Evolutionary conservation across 768 basidiomycete species (phyloP).

Genomic region (Lactarius akahatsu): DNA sequence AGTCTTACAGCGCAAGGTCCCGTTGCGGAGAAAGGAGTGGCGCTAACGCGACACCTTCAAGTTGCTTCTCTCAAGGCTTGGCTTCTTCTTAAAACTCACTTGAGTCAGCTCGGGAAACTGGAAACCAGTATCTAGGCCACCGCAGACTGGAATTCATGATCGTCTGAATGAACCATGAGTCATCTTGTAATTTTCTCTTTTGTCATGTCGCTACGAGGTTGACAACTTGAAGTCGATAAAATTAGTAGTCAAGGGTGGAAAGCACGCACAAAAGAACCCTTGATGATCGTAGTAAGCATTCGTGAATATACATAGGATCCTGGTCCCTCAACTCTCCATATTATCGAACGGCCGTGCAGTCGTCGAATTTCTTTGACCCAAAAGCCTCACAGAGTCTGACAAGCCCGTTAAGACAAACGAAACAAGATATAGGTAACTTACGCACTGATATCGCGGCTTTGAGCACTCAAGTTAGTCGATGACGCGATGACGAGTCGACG

Average conservation of each 20-base stretch:
- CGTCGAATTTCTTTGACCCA: slow-evolving; percentile 46
- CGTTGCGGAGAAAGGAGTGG: not conserved
- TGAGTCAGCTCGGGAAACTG: slow-evolving; percentile 93
- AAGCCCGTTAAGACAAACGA: not conserved
- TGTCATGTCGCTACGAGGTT: slow-evolving; percentile 95
- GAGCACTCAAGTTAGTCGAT: slow-evolving; percentile 10
- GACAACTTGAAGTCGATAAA: slow-evolving; percentile 4
- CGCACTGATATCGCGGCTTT: slow-evolving; percentile 19
- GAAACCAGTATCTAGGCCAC: slow-evolving; percentile 95
- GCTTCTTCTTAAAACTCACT: slow-evolving; percentile 96
- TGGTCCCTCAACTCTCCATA: slow-evolving; percentile 95
- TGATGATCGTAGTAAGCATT: slow-evolving; percentile 92
- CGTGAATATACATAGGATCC: slow-evolving; percentile 78
- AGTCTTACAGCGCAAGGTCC: slow-evolving; percentile 51
- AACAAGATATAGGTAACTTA: slow-evolving; percentile 9
- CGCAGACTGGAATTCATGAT: slow-evolving; percentile 95
- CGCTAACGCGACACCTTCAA: slow-evolving; percentile 52
- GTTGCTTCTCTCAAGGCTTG: slow-evolving; percentile 93
- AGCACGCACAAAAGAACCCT: slow-evolving; percentile 77
- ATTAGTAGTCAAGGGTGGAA: not conserved
- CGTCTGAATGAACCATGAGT: slow-evolving; percentile 94
- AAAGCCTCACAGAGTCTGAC: slow-evolving; percentile 11
- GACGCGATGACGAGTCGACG: not conserved
- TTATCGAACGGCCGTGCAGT: slow-evolving; percentile 76
- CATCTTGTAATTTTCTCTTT: slow-evolving; percentile 95